Evolutionary conservation across 208 protist genomes (phyloP).

Genomic region (Leishmania mexicana): DNA sequence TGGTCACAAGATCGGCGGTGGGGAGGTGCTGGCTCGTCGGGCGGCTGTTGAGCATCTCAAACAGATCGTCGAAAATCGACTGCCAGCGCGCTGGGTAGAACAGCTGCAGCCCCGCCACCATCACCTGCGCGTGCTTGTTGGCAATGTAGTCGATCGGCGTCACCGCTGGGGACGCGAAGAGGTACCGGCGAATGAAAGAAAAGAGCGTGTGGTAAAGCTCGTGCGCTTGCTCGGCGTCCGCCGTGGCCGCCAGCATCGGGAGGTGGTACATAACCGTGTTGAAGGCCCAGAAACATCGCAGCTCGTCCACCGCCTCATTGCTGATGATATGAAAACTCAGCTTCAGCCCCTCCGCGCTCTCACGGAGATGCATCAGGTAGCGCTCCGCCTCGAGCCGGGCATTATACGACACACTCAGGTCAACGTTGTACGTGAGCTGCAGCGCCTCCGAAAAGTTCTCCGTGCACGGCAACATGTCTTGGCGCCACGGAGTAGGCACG

Average conservation of each 20-base stretch:
- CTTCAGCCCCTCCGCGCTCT: slow-evolving; percentile 61
- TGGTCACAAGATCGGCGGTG: slow-evolving; percentile 40
- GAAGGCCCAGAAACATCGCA: slow-evolving; percentile 85
- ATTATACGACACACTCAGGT: slow-evolving; percentile 32
- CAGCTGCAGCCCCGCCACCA: slow-evolving; percentile 64
- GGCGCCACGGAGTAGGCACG: neutral
- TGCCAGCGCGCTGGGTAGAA: slow-evolving; percentile 75
- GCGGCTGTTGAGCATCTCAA: slow-evolving; percentile 53
- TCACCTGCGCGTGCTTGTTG: slow-evolving; percentile 88
- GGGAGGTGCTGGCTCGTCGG: slow-evolving; percentile 23
- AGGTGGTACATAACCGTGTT: slow-evolving; percentile 82
- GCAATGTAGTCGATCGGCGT: slow-evolving; percentile 57
- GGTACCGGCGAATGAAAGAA: slow-evolving; percentile 68
- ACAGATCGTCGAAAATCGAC: slow-evolving; percentile 66
- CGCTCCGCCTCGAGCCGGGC: slow-evolving; percentile 61
- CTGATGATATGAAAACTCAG: slow-evolving; percentile 73
- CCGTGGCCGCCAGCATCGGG: slow-evolving; percentile 34
- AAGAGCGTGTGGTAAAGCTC: slow-evolving; percentile 73
- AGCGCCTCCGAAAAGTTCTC: slow-evolving; percentile 68
- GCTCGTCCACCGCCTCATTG: slow-evolving; percentile 59
- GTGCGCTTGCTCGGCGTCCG: slow-evolving; percentile 45
- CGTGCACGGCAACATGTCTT: slow-evolving; percentile 25
- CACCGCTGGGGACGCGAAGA: slow-evolving; percentile 21
- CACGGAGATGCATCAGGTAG: slow-evolving; percentile 72
- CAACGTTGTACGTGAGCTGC: slow-evolving; percentile 59